phyloP scores from a whole-genome alignment of 306 rosid species.

The Vigna reflexopilosa region DNA sequence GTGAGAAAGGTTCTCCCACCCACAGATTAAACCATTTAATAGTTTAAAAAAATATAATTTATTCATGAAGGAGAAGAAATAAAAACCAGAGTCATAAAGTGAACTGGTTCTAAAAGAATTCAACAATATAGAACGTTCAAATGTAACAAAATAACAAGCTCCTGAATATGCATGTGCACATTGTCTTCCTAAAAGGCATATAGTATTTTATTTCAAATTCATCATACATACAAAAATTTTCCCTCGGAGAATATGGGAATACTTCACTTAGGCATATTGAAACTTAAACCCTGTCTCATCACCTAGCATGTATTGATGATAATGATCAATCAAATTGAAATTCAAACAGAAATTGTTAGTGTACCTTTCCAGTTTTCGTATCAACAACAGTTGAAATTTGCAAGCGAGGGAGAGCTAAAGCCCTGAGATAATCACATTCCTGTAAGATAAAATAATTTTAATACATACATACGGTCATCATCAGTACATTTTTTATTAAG shows the following conservation, averaged over 20 bases:
- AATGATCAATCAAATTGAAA: conserved; percentile 22
- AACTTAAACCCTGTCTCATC: conserved; percentile 16
- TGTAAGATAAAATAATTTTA: conserved; percentile 47
- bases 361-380: conserved; percentile 88
- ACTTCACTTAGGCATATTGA: conserved; percentile 19
- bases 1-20: no score
- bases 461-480: neutral
- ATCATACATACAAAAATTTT: neutral
- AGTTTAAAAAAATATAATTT: no score
- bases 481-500: conserved; percentile 19
- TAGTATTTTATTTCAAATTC: no score
- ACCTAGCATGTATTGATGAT: conserved; percentile 20
- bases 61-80: no score
- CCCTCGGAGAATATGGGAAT: conserved; percentile 19
- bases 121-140: no score
- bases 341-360: conserved; percentile 23
- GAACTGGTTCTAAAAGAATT: no score
- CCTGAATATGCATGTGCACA: no score
- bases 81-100: no score
- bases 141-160: no score
- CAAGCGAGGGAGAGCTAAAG: conserved; percentile 83
- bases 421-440: conserved; percentile 96
- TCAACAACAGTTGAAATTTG: conserved; percentile 94
- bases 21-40: no score
- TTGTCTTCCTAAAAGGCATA: no score